Evolutionary conservation across 805 yeast species (phyloP).

Genomic region (Kuraishia piskuri): DNA sequence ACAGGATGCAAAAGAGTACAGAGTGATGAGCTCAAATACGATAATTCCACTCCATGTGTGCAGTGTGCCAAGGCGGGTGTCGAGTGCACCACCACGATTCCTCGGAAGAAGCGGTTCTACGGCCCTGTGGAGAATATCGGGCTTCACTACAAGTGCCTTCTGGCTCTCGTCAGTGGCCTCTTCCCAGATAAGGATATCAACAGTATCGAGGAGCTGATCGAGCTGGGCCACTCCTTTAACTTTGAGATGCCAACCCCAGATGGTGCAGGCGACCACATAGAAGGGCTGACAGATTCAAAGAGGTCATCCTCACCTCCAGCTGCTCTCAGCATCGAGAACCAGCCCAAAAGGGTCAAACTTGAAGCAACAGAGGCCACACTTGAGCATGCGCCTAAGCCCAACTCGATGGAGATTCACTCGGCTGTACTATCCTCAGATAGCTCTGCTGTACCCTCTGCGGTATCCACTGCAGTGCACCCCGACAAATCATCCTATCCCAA

Average conservation of each 20-base stretch:
- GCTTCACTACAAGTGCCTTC: constrained; percentile 32
- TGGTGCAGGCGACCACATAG: constrained; percentile 5
- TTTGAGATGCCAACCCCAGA: constrained; percentile 24
- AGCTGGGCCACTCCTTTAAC: constrained; percentile 24
- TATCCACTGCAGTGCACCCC: too few relatives aligned
- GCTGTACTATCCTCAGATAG: too few relatives aligned
- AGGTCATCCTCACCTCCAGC: not conserved
- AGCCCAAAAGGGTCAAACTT: not conserved
- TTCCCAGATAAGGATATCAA: constrained; percentile 36
- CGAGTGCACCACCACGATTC: constrained; percentile 31
- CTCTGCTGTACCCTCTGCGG: too few relatives aligned
- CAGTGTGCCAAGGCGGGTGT: constrained; percentile 28
- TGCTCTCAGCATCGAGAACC: not conserved
- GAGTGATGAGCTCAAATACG: constrained; percentile 21
- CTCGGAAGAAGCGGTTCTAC: constrained; percentile 30
- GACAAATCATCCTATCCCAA: not conserved
- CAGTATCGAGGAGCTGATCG: constrained; percentile 31
- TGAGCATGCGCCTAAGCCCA: too few relatives aligned
- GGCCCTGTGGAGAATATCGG: constrained; percentile 34
- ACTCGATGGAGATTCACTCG: too few relatives aligned
- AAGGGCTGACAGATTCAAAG: not conserved
- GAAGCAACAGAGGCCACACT: too few relatives aligned
- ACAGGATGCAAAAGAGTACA: constrained; percentile 31
- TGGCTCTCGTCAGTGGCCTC: constrained; percentile 28
- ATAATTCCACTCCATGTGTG: constrained; percentile 29